A percentile compares a stretch with the other conserved stretches of the same genome.
These are phyloP conservation scores for Dionaea muscipula DNA, from an alignment of 179 eudicot genomes.

Conservation along the genomic window DNA sequence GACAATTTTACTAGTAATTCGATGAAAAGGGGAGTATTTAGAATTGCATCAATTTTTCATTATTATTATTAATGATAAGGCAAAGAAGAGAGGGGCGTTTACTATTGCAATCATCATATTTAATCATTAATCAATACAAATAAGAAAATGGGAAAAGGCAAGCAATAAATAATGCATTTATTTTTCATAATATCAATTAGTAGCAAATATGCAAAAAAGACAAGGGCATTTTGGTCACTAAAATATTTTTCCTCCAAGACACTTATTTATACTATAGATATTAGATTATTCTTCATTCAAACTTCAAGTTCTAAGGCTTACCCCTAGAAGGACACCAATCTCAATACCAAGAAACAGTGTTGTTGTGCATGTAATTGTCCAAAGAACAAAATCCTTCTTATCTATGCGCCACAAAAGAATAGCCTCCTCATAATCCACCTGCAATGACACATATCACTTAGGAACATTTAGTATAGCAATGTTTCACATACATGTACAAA, in stretches of 20 bases:
- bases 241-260: not conserved
- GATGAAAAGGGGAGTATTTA: too few relatives aligned
- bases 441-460: conserved; percentile 13
- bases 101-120: too few relatives aligned
- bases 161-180: too few relatives aligned
- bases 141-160: too few relatives aligned
- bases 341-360: conserved; percentile 91
- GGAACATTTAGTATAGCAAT: not conserved
- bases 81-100: too few relatives aligned
- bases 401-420: conserved; percentile 80
- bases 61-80: too few relatives aligned
- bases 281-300: not conserved
- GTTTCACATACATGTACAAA: conserved; percentile 40
- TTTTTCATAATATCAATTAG: too few relatives aligned
- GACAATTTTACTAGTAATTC: too few relatives aligned
- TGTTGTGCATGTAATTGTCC: conserved; percentile 55
- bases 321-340: conserved; percentile 96
- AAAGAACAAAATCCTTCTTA: conserved; percentile 82
- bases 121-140: too few relatives aligned
- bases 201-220: too few relatives aligned
- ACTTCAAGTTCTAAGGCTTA: conserved; percentile 23
- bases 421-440: conserved; percentile 96
- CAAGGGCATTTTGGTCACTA: too few relatives aligned
- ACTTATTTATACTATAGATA: not conserved
- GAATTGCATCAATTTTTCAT: too few relatives aligned